phyloP scores from a whole-genome alignment of 1,284 basidiomycete genomes.

The Ceratobasidium sp. region DNA sequence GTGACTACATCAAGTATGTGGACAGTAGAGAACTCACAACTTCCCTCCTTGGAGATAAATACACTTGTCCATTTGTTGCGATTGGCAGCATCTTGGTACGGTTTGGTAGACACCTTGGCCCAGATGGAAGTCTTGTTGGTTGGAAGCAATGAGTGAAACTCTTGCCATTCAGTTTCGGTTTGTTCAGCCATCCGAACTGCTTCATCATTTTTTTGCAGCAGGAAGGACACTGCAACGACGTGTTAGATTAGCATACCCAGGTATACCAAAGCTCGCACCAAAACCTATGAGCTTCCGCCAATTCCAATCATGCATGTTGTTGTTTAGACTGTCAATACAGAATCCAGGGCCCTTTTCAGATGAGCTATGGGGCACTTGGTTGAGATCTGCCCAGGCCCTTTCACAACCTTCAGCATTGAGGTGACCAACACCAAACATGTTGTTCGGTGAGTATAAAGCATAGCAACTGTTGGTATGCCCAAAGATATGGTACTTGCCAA shows the following conservation, averaged over 20 bases:
- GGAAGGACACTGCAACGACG: not conserved
- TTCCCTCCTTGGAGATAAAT: not conserved
- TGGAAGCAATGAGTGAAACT: not conserved
- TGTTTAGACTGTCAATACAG: not conserved
- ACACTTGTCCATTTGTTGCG: not conserved
- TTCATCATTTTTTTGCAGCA: not conserved
- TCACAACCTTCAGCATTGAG: not conserved
- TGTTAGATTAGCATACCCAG: too few relatives aligned
- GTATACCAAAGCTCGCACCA: not conserved
- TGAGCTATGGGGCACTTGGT: not conserved
- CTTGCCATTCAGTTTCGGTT: not conserved
- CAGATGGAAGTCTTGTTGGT: not conserved
- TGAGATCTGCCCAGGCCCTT: not conserved
- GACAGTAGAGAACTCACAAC: not conserved
- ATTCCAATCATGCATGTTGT: slow-evolving; percentile 5
- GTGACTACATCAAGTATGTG: too few relatives aligned
- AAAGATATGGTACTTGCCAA: not conserved
- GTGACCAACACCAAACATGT: not conserved
- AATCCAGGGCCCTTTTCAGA: not conserved
- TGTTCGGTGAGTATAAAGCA: not conserved
- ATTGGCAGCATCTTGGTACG: not conserved
- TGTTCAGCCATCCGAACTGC: not conserved
- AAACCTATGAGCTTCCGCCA: not conserved
- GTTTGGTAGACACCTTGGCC: not conserved
- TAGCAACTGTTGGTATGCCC: not conserved